Base-by-base conservation (phyloP, 169 alveolate species). In the Sarcocystis neurona region DNA sequence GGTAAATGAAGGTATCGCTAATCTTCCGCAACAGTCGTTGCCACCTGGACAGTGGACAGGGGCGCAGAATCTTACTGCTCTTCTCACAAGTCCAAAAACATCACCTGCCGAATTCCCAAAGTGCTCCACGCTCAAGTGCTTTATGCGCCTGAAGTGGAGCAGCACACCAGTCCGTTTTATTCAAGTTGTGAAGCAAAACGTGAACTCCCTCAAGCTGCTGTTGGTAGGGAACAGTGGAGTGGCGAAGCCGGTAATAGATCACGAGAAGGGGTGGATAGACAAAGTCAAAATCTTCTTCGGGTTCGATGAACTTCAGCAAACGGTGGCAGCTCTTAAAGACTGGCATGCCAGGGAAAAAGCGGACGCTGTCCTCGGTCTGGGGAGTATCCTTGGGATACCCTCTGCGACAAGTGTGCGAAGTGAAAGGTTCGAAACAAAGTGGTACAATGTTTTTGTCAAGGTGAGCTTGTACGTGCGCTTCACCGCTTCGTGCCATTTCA, bases 371-470 rank as follows among this genome's bases (percentile, higher is more conserved):
- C 48, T 86, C 3, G 90, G 90, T 0, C 77, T 86, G 12, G 90
- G 90, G 20, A 85, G 74, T 18, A 72, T 86, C 44, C 63, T 86
- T 47, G 44, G 75, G 39, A 41, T 46, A 15, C 90, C 90, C 18
- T 85, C 86, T 23, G 41, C 68, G 10, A 27, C 56, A 44, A 72
- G 86, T 0, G 85, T 70, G 30, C 79, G 85, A 6, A 85, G 74
- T 10, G 60, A 50, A 32, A 58, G 77, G 20, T 72, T 72, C 66
- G 56, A 18, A 41, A 58, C 8, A 34, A 46, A 50, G 63, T 86
- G 85, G 86, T n/a, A 50, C n/a, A 85, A 86, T 47, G 39, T 86
- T 15, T 86, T 86, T 47, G 90, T 86, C 41, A 72, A 86, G 85
- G 90, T 86, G 37, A 32, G 66, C 0, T 8, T 53, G 63, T 12